Conservation (phyloP, 2,329 filamentous ascomycete genomes). For the Cladosporium halotolerans region DNA sequence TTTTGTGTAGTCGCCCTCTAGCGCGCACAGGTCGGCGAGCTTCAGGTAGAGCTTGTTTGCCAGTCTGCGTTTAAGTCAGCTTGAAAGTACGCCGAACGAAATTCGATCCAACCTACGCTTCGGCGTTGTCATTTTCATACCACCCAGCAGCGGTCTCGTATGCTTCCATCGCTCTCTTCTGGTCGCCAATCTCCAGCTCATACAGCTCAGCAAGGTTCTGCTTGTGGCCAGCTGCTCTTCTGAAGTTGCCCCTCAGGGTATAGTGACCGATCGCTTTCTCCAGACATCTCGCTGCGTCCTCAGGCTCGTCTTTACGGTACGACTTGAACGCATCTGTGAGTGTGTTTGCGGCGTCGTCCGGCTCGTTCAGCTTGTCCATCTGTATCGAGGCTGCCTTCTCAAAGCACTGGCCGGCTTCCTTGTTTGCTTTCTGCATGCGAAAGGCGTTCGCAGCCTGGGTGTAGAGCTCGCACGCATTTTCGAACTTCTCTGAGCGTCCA, state of each 20-base stretch:
- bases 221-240: constrained; percentile 83
- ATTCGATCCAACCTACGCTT: constrained; percentile 54
- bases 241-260: constrained; percentile 82
- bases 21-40: constrained; percentile 77
- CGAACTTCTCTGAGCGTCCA: constrained; percentile 78
- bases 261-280: constrained; percentile 78
- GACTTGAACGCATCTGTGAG: constrained; percentile 90
- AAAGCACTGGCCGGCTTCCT: constrained; percentile 80
- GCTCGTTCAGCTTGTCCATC: constrained; percentile 74
- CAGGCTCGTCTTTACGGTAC: constrained; percentile 77
- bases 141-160: constrained; percentile 83
- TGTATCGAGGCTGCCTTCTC: constrained; percentile 79
- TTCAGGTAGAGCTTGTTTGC: constrained; percentile 94
- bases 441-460: constrained; percentile 88
- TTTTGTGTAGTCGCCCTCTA: constrained; percentile 78
- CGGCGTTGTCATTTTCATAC: constrained; percentile 82
- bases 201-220: constrained; percentile 82
- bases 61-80: constrained; percentile 48
- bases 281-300: constrained; percentile 75
- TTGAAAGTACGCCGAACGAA: not conserved
- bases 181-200: constrained; percentile 73
- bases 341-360: constrained; percentile 85
- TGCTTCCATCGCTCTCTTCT: constrained; percentile 69
- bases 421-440: constrained; percentile 75
- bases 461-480: constrained; percentile 82